Base-by-base conservation (phyloP, 352 stramenopile genomes). In the Pythium brachiatum region DNA sequence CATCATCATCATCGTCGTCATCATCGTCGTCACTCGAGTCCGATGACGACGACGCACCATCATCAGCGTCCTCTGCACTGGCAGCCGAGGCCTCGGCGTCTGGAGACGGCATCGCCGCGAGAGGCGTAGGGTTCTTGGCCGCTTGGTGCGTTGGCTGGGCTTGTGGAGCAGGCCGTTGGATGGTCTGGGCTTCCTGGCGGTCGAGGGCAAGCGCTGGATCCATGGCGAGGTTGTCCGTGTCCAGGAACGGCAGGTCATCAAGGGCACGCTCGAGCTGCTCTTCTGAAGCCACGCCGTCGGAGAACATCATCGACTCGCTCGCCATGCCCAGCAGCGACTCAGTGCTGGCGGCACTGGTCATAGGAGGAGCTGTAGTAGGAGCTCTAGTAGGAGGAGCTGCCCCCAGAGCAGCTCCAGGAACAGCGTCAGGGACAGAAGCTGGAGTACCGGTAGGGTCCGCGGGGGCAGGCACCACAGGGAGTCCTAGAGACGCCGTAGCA, bases 211-310 rank as follows among this genome's bases (percentile, higher is more conserved):
- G 56, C 32, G 56, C 63, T 21, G 63, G 63, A 27, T 70, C 63
- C 63, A 70, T 70, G 1, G 75, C 72, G 32, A 91, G 70, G 55
- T 76, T 82, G 53, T 91, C 82, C 8, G 78, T 75, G 71, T 89
- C 80, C 20, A 91, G 77, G 68, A 91, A 82, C 25, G 82, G 82
- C 25, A 91, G 64, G 53, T 91, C 82, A 46, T 89, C 82, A 8
- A 91, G 72, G 36, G 68, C 82, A 59, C 83, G 78, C 46, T 91
- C 82, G 23, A 91, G 68, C 55, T 91, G 82, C 58, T 91, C 82
- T 32, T 91, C 77, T 3, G 82, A 89, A 7, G 77, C 69, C n/a
- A 89, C 51, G 38, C 43, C 44, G 29, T 71, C 64, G 12, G 57
- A 56, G 47, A 71, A 67, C 36, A 62, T 58, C 53, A 66, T 66